A percentile compares a stretch with the other conserved stretches of the same genome.
Evolutionary conservation across 306 rosid species (phyloP).

Genomic region (Cucurbita argyrosperma): DNA sequence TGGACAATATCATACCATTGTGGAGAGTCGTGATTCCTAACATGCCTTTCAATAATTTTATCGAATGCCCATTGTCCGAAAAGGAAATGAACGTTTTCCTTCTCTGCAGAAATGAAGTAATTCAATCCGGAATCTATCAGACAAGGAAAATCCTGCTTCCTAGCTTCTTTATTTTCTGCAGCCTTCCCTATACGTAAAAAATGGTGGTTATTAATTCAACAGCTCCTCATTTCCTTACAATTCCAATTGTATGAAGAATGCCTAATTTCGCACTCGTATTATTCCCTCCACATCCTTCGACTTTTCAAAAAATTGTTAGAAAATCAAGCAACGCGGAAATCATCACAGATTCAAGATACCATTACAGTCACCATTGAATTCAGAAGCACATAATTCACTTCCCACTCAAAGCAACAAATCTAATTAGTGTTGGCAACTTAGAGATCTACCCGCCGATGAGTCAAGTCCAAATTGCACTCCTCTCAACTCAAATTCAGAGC

Average conservation of each 20-base stretch:
- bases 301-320: too few species aligned
- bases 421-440: neutral
- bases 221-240: neutral
- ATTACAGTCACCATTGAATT: neutral
- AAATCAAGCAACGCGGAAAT: neutral
- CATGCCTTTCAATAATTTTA: too few species aligned
- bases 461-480: neutral
- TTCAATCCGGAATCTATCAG: neutral
- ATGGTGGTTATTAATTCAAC: neutral
- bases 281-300: too few species aligned
- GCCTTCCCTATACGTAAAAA: neutral
- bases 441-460: neutral
- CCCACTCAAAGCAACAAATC: neutral
- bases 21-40: too few species aligned
- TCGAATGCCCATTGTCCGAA: too few species aligned
- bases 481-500: neutral
- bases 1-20: too few species aligned
- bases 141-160: neutral
- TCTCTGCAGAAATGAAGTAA: neutral
- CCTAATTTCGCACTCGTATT: too few species aligned
- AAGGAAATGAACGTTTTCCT: too few species aligned
- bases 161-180: neutral
- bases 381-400: neutral
- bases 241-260: too few species aligned
- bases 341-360: neutral